Evolutionary conservation across 2,329 filamentous ascomycete species (phyloP), one percentile per base, ranked within the genome.

Genomic region (Zelopaecilomyces penicillatus): DNA sequence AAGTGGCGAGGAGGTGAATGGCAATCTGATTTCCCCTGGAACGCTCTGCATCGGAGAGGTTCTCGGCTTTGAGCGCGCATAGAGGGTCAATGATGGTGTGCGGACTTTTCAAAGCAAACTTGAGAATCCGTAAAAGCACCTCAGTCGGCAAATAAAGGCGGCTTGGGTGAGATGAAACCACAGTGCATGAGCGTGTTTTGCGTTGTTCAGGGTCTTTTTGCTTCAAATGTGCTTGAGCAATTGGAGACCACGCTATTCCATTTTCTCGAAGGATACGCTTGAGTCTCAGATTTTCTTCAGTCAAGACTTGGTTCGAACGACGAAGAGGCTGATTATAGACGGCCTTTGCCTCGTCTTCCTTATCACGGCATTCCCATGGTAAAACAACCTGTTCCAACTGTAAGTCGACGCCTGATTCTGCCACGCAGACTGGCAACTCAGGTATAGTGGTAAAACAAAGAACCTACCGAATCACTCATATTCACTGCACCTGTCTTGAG

Each of bases 41-140:
- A 53, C 68, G 67, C 53, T 76, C 74, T 3, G 53, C 55, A 4
- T 57, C 51, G 1, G 73, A 69, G 40, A 77, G 49, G 45, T 67
- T 67, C 28, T 74, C 70, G 3, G 55, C 52, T 39, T 62, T 66
- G 19, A 65, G 51, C 43, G 66, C 68, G 40, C 65, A 73, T 37
- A 80, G 61, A 3, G 76, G 76, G 46, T 80, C 75, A 40, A 78
- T 63, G 50, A 80, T 75, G 30, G 76, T 69, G 30, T 64, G 47
- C 1, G 64, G 55, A 52, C 71, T 73, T 28, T 67, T 71, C 56
- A 80, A 47, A 29, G 75, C 68, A 52, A 71, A 75, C 36, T 68
- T 67, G 39, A 79, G 63, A 41, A 80, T 71, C 31, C 66, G 66
- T 28, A 79, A 57, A 42, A 75, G 64, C 37, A 79, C 65, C 57